phyloP scores from a whole-genome alignment of 2,329 filamentous ascomycete species.

The Pyricularia sp. region DNA sequence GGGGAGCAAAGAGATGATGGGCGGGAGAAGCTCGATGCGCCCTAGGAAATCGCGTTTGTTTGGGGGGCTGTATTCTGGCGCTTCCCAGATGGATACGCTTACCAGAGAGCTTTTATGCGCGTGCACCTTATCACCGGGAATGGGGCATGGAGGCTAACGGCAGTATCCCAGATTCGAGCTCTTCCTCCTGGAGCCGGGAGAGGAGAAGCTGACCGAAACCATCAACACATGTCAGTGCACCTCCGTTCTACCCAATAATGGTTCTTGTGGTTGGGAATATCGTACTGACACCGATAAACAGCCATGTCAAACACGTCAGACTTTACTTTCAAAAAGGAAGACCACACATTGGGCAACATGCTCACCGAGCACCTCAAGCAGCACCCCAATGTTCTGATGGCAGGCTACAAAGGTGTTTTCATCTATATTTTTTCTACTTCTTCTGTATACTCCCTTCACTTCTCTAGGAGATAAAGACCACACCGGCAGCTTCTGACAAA shows the following conservation, averaged over 20 bases:
- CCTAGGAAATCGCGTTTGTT: neutral
- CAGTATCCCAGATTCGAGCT: slow-evolving; percentile 69
- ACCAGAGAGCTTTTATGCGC: neutral
- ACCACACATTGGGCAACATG: slow-evolving; percentile 90
- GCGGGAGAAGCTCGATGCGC: neutral
- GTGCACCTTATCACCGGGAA: neutral
- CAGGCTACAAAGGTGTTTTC: slow-evolving; percentile 74
- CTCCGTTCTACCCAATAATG: neutral
- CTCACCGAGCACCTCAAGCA: slow-evolving; percentile 78
- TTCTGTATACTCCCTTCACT: neutral
- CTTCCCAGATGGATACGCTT: neutral
- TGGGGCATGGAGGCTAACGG: neutral
- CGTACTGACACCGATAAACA: slow-evolving; percentile 22
- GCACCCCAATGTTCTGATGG: slow-evolving; percentile 76
- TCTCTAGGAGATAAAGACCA: neutral
- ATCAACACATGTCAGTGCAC: neutral
- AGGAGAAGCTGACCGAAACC: slow-evolving; percentile 89
- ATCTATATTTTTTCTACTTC: neutral
- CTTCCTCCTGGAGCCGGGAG: slow-evolving; percentile 76
- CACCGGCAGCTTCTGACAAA: neutral
- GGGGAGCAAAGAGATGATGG: neutral
- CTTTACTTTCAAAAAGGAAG: slow-evolving; percentile 93
- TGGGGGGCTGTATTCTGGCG: neutral
- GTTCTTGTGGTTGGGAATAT: neutral
- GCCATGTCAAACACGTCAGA: slow-evolving; percentile 91